Conservation (phyloP, 2,329 filamentous ascomycete species). For the Colletotrichum neosansevieriae region DNA sequence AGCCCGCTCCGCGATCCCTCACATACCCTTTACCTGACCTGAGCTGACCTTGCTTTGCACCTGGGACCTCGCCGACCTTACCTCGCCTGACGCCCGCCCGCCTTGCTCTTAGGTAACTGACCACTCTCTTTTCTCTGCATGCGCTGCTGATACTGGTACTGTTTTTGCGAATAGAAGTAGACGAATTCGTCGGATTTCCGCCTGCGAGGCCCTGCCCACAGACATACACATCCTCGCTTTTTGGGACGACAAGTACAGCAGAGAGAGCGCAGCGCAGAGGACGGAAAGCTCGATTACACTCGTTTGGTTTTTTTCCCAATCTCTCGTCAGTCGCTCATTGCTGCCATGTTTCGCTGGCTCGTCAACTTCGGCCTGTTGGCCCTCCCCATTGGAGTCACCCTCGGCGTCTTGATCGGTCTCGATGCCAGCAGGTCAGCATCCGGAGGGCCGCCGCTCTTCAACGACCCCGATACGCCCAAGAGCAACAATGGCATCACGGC, state of each 20-base stretch:
- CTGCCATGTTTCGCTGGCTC: slow-evolving; percentile 57
- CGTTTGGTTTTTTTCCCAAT: slow-evolving; percentile 13
- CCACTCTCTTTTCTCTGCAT: slow-evolving; percentile 7
- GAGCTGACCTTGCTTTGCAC: slow-evolving; percentile 9
- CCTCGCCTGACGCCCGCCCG: neutral
- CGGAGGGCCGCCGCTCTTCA: slow-evolving; percentile 60
- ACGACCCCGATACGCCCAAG: slow-evolving; percentile 43
- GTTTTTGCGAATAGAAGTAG: slow-evolving; percentile 18
- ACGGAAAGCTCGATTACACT: slow-evolving; percentile 3
- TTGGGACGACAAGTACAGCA: neutral
- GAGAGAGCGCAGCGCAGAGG: slow-evolving; percentile 10
- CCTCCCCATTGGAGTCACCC: slow-evolving; percentile 61
- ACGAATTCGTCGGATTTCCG: slow-evolving; percentile 25
- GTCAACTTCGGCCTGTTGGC: slow-evolving; percentile 63
- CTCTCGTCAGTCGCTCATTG: neutral
- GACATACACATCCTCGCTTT: neutral
- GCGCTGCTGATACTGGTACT: slow-evolving; percentile 22
- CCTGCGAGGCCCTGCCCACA: slow-evolving; percentile 3
- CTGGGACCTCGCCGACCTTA: slow-evolving; percentile 3
- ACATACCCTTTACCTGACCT: slow-evolving; percentile 35
- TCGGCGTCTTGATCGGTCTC: slow-evolving; percentile 63
- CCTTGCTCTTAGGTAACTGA: slow-evolving; percentile 14
- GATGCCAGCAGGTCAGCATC: slow-evolving; percentile 57
- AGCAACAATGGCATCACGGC: slow-evolving; percentile 51
- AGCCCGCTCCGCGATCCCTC: slow-evolving; percentile 28